A percentile compares a stretch with the other conserved stretches of the same genome.
Evolutionary conservation across 441 rosid species (phyloP).

Genomic region (Rhodomyrtus psidioides): DNA sequence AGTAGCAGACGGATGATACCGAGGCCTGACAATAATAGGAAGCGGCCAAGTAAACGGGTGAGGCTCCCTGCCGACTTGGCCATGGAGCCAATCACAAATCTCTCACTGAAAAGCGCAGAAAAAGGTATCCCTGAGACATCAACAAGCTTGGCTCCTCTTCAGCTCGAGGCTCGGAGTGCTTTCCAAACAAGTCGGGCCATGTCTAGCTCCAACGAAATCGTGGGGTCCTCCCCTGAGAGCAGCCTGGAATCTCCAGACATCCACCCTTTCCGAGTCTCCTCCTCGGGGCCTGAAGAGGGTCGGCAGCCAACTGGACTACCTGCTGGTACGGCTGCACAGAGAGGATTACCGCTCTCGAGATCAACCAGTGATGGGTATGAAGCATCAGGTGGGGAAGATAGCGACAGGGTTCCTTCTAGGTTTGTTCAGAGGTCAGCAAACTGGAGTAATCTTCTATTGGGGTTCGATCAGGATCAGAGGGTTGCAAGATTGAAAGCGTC

Average conservation of each 20-base stretch:
- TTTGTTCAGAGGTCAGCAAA: slow-evolving; percentile 52
- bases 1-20: slow-evolving; percentile 63
- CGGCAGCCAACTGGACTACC: slow-evolving; percentile 52
- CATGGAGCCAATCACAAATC: slow-evolving; percentile 44
- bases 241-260: slow-evolving; percentile 93
- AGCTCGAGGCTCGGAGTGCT: slow-evolving; percentile 91
- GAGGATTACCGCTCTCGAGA: slow-evolving; percentile 68
- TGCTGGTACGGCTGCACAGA: slow-evolving; percentile 33
- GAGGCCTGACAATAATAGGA: slow-evolving; percentile 54
- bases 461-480: slow-evolving; percentile 40
- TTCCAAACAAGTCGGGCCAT: slow-evolving; percentile 86
- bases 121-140: slow-evolving; percentile 55
- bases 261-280: slow-evolving; percentile 78
- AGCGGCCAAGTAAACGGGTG: slow-evolving; percentile 63
- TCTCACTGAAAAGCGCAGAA: slow-evolving; percentile 27
- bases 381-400: slow-evolving; percentile 99
- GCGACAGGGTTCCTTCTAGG: slow-evolving; percentile 88
- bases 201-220: slow-evolving; percentile 62
- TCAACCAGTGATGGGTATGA: slow-evolving; percentile 97
- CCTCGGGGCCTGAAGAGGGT: slow-evolving; percentile 72
- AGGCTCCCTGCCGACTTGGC: slow-evolving; percentile 71
- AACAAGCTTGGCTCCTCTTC: slow-evolving; percentile 82
- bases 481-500: slow-evolving; percentile 36
- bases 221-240: slow-evolving; percentile 95
- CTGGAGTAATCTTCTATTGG: slow-evolving; percentile 47